Conservation (phyloP, 441 rosid genomes). For the Kokia cookei region DNA sequence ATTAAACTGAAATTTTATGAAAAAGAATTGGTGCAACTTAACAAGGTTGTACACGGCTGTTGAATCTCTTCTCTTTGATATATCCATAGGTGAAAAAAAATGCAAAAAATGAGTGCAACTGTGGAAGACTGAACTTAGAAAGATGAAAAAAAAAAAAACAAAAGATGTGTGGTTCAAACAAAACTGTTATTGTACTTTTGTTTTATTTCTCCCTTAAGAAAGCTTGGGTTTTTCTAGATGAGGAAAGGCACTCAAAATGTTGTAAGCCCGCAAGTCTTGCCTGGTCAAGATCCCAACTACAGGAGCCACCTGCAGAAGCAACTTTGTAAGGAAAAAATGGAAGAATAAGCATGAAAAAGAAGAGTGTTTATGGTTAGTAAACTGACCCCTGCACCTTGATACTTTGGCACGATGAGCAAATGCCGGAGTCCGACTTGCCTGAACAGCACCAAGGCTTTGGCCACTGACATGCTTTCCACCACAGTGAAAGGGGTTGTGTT, state of each 20-base stretch:
- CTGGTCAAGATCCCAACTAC: constrained; percentile 79
- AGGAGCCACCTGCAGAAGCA: constrained; percentile 45
- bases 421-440: constrained; percentile 79
- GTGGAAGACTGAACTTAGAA: constrained; percentile 11
- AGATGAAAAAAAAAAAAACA: not conserved
- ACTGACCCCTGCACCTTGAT: constrained; percentile 81
- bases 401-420: constrained; percentile 67
- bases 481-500: constrained; percentile 86
- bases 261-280: constrained; percentile 70
- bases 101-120: constrained; percentile 19
- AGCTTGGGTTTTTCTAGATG: constrained; percentile 45
- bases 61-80: constrained; percentile 7
- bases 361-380: not conserved
- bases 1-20: not conserved
- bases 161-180: not conserved
- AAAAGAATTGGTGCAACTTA: constrained; percentile 13
- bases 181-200: not conserved
- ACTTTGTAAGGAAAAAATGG: not conserved
- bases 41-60: constrained; percentile 4
- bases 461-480: constrained; percentile 79
- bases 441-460: constrained; percentile 83
- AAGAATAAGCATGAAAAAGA: not conserved
- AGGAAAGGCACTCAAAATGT: constrained; percentile 76
- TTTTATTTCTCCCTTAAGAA: constrained; percentile 15
- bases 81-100: constrained; percentile 6